Base-by-base conservation (phyloP, 257 asterid genomes). In the Nicotiana tabacum region DNA sequence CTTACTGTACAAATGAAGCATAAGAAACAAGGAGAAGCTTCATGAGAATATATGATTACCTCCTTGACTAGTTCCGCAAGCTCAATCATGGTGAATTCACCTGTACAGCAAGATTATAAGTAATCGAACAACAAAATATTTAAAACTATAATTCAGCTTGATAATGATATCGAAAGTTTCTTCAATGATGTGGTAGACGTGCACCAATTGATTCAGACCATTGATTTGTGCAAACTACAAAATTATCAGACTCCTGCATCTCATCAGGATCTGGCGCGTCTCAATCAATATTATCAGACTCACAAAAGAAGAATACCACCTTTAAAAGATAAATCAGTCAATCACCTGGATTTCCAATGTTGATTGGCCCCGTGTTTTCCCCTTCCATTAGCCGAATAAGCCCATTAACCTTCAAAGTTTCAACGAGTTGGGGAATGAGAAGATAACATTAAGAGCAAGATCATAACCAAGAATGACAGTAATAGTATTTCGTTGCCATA, bases 281-380 rank as follows among this genome's bases (percentile, higher is more conserved):
- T n/a, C n/a, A n/a, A n/a, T n/a, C n/a, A n/a, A n/a, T n/a, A n/a
- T n/a, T n/a, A n/a, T n/a, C n/a, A 60, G 12, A 43, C 58, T 70
- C 61, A 79, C 12, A 0, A 4, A 32, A 64, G 32, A 80, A 0
- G 46, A 51, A 60, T 62, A 43, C 30, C 60, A 53, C 6, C 16
- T 24, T 55, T 66, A 16, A 33, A 16, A 2, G 76, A 32, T 5
- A 39, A 66, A 66, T 16, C 15, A 7, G 43, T 48, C 17, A 43
- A 29, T 51, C 61, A 90, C 94, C 94, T 89, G 96, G 96, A 77
- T 92, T 92, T 60, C 96, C 96, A 2, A 92, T 85, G 89, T 92
- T 92, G 81, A 92, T 92, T 77, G 94, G 96, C 74, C 96, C 94
- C 0, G 92, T 90, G 66, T 88, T 79, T 11, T 89, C 92, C 33